phyloP scores from a whole-genome alignment of 2,329 filamentous ascomycete genomes.

The Aspergillus ustus region DNA sequence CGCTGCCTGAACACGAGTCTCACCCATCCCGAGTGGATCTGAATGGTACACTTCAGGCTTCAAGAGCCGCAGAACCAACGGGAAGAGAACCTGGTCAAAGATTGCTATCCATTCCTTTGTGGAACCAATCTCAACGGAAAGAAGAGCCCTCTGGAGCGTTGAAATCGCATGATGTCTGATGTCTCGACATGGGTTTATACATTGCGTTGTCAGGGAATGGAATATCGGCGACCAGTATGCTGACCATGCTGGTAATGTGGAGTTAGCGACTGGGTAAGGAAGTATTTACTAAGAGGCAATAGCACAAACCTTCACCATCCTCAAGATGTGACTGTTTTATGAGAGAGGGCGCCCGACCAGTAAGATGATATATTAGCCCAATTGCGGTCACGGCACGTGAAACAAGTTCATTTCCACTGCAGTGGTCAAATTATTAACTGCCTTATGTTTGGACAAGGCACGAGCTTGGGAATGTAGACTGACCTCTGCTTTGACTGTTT shows the following conservation, averaged over 20 bases:
- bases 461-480: conserved; percentile 27
- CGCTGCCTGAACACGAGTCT: conserved; percentile 89
- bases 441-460: background rate
- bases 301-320: conserved; percentile 70
- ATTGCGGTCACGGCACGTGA: conserved; percentile 80
- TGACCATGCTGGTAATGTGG: conserved; percentile 72
- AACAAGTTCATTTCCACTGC: conserved; percentile 72
- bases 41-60: conserved; percentile 94
- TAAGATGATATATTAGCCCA: conserved; percentile 79
- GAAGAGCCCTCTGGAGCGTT: conserved; percentile 80
- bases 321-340: conserved; percentile 95
- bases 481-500: conserved; percentile 62
- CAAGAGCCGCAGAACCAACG: conserved; percentile 80
- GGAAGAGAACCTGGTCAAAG: conserved; percentile 91
- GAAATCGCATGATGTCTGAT: conserved; percentile 88
- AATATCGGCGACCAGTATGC: conserved; percentile 98
- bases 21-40: conserved; percentile 90
- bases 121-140: conserved; percentile 81
- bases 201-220: conserved; percentile 83
- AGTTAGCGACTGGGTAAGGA: conserved; percentile 15
- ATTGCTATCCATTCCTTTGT: conserved; percentile 94
- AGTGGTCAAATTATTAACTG: conserved; percentile 16
- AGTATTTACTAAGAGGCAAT: background rate
- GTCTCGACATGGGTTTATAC: conserved; percentile 91
- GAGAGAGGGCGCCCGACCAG: conserved; percentile 77